phyloP scores from a whole-genome alignment of 768 basidiomycete genomes.

The Pleurotus tuber-regium region DNA sequence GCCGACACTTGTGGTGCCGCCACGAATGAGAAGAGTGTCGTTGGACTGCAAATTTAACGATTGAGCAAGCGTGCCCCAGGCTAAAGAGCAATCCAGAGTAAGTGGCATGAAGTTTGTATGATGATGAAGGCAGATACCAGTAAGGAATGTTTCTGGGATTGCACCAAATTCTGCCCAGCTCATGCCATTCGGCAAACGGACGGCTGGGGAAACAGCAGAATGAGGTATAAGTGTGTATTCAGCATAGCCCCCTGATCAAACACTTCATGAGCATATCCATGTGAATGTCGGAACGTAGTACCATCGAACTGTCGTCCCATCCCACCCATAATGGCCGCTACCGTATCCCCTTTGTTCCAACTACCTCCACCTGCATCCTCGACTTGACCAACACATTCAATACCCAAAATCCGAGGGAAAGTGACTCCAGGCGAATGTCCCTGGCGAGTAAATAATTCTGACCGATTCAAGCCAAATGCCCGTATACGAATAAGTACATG shows the following conservation, averaged over 20 bases:
- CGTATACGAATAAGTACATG: constrained; percentile 22
- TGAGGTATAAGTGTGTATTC: constrained; percentile 24
- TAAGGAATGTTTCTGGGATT: constrained; percentile 24
- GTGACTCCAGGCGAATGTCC: constrained; percentile 20
- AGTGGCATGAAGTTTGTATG: not conserved
- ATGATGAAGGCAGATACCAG: constrained; percentile 13
- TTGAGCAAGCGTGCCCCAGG: constrained; percentile 18
- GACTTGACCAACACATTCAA: constrained; percentile 26
- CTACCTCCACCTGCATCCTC: constrained; percentile 21
- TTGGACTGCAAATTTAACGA: constrained; percentile 14
- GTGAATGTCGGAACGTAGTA: not conserved
- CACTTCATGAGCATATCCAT: not conserved
- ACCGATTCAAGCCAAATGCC: constrained; percentile 17
- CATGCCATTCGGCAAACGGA: constrained; percentile 17
- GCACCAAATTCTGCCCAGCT: constrained; percentile 21
- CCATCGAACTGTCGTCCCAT: constrained; percentile 24
- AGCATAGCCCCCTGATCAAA: constrained; percentile 20
- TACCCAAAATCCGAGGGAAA: constrained; percentile 21
- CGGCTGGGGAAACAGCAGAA: constrained; percentile 19
- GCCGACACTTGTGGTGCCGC: constrained; percentile 22
- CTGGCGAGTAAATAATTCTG: constrained; percentile 12
- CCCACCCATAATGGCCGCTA: constrained; percentile 23
- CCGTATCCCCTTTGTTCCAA: constrained; percentile 22
- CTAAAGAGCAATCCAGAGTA: constrained; percentile 3
- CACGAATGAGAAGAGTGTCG: constrained; percentile 23